Evolutionary conservation across 2,329 filamentous ascomycete species (phyloP), one percentile per base, ranked within the genome.

Genomic region (Phialocephala subalpina): DNA sequence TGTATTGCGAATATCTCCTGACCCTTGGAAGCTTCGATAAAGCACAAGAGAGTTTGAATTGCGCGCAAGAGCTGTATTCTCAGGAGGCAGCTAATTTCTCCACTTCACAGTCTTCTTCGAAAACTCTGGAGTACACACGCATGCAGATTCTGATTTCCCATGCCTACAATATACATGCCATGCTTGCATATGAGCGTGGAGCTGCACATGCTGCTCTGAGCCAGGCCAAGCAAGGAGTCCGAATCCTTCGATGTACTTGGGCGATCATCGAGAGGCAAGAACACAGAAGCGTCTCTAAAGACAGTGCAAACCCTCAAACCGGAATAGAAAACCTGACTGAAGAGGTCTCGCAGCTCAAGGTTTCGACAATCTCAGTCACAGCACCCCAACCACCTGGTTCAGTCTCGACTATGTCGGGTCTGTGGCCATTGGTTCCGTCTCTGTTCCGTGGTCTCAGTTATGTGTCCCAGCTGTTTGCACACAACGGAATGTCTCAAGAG

Each of bases 401-500:
- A 38, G 77, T 80, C 2, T 75, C 80, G 27, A 83, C 84, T 63
- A 89, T 89, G 60, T 88, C 93, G 0, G 84, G 87, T 2, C 94
- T 95, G 73, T 98, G 95, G 95, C 83, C 86, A 6, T 82, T 97
- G 22, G 89, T 96, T 8, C 86, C 88, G 33, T 88, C 90, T 0
- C 84, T 97, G 22, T 90, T 94, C 72, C 85, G 87, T 35, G 88
- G 89, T 63, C 82, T 97, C 16, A 79, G 90, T 66, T 90, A 94
- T 65, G 85, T 97, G 2, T 93, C 93, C 0, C 85, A 86, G 3
- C 82, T 97, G 1, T 97, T 94, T 72, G 88, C 91, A 0, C 91
- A 97, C 70, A 87, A 96, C 69, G 96, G 96, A 33, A 86, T 97
- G 79, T 93, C 94, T 69, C 90, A 93, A 67, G 95, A 98, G 77